Base-by-base conservation (phyloP, 1,284 basidiomycete species). In the Moesziomyces antarcticus region DNA sequence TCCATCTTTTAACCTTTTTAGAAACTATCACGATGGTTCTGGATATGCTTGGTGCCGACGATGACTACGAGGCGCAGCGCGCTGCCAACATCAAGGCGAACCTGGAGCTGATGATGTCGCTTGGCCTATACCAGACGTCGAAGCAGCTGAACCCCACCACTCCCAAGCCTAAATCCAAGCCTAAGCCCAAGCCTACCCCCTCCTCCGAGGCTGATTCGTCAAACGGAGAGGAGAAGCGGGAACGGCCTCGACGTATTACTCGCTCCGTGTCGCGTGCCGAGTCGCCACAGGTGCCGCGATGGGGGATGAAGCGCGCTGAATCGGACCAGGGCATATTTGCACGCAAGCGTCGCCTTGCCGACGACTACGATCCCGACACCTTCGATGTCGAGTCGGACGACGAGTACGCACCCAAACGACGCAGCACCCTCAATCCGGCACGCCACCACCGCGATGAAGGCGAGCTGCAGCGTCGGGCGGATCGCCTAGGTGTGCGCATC, bases 91-190 rank as follows among this genome's bases (percentile, higher is more conserved):
- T 73, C 42, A 42, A 50, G 37, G 70, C 58, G 4, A 67, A 67
- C n/a, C 14, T 67, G 13, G 70, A 67, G 56, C 56, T 73, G 9
- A 67, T 73, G 60, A 63, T 54, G 48, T 56, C 56, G 16, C 51
- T 73, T 16, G 70, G 70, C 1, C n/a, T 73, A 20, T 65, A 60
- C 22, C 55, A 57, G 21, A 20, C 59, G 3, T 58, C 56, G 13
- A 11, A 30, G 14, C 20, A 30, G 42, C 42, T 70, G 18, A 47
- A 37, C 10, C 47, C 54, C n/a, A 1, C 30, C 22, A 30, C 51
- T 5, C 43, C 50, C 3, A 54, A 61, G 35, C 44, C 50, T 4
- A 47, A 42, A 3, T 11, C 18, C 16, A 40, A 40, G 37, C 9
- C 65, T 0, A 50, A 45, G 14, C 22, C 52, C 0, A 59, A 55